Percentiles rank a stretch among this genome's conserved stretches.
phyloP scores from a whole-genome alignment of 441 rosid genomes.

The Manihot esculenta region DNA sequence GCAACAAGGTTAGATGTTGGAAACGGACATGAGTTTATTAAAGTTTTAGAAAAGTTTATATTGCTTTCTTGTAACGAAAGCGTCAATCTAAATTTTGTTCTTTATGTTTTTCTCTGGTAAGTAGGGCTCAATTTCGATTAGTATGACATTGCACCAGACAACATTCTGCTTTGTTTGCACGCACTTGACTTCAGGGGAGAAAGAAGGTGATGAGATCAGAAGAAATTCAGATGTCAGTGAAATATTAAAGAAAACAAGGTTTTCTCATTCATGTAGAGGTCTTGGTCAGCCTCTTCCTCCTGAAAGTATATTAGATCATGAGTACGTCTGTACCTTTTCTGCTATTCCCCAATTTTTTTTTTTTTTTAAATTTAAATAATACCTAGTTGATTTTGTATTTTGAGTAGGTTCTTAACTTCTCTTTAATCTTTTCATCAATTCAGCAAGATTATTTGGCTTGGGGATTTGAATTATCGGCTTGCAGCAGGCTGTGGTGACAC shows the following conservation, averaged over 20 bases:
- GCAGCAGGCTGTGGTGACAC: slow-evolving; percentile 44
- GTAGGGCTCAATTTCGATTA: slow-evolving; percentile 89
- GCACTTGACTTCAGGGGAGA: slow-evolving; percentile 91
- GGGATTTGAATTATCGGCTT: slow-evolving; percentile 91
- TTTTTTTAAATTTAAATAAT: too few species aligned
- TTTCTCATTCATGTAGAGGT: slow-evolving; percentile 46
- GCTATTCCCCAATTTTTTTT: too few species aligned
- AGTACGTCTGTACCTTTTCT: slow-evolving; percentile 43
- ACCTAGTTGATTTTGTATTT: background rate
- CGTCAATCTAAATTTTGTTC: background rate
- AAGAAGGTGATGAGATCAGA: slow-evolving; percentile 78
- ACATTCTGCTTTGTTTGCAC: slow-evolving; percentile 89
- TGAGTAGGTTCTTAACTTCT: background rate
- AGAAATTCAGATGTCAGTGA: slow-evolving; percentile 79
- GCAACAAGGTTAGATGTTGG: slow-evolving; percentile 65
- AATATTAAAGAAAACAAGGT: slow-evolving; percentile 75
- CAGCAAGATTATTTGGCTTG: slow-evolving; percentile 92
- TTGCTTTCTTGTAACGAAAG: too few species aligned
- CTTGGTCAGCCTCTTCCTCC: slow-evolving; percentile 35
- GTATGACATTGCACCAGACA: slow-evolving; percentile 71
- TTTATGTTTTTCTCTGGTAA: background rate
- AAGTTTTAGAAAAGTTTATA: too few species aligned
- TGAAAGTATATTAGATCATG: slow-evolving; percentile 68
- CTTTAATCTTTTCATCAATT: background rate
- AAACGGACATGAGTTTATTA: too few species aligned